Evolutionary conservation across 306 rosid genomes (phyloP).

Genomic region (Cajanus cajan): DNA sequence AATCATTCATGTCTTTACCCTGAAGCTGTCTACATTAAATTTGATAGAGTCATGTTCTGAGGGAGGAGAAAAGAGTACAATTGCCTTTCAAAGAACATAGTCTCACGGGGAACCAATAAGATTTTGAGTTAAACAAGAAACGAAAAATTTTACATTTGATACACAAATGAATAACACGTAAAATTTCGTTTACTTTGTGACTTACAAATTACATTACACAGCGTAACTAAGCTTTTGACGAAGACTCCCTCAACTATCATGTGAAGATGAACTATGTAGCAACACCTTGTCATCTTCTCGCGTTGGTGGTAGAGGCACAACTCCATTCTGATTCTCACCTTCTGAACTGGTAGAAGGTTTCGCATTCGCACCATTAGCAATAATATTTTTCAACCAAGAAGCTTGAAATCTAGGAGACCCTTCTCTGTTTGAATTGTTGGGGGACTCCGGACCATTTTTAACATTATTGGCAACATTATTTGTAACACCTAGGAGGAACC

Average conservation of each 20-base stretch:
- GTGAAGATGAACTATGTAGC: conserved; percentile 38
- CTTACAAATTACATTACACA: conserved; percentile 42
- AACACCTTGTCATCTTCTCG: conserved; percentile 43
- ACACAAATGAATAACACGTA: conserved; percentile 51
- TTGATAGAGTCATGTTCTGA: not conserved
- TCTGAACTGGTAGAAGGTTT: conserved; percentile 85
- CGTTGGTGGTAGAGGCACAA: conserved; percentile 25
- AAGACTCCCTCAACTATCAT: conserved; percentile 42
- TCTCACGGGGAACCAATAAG: conserved; percentile 34
- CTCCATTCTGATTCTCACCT: conserved; percentile 54
- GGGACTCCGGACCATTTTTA: conserved; percentile 48
- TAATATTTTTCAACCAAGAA: conserved; percentile 79
- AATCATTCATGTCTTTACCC: too few relatives aligned
- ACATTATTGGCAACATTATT: conserved; percentile 70
- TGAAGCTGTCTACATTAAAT: too few relatives aligned
- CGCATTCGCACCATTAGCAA: conserved; percentile 82
- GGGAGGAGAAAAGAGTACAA: conserved; percentile 2
- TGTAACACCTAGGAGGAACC: conserved; percentile 76
- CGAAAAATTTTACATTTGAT: conserved; percentile 54
- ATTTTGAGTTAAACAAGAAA: conserved; percentile 46
- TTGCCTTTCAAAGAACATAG: conserved; percentile 32
- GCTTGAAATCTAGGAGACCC: conserved; percentile 68
- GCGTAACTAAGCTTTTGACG: conserved; percentile 26
- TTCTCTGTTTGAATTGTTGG: conserved; percentile 68
- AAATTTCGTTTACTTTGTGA: conserved; percentile 28